Evolutionary conservation across 768 basidiomycete species (phyloP).

Genomic region (Floccularia luteovirens): DNA sequence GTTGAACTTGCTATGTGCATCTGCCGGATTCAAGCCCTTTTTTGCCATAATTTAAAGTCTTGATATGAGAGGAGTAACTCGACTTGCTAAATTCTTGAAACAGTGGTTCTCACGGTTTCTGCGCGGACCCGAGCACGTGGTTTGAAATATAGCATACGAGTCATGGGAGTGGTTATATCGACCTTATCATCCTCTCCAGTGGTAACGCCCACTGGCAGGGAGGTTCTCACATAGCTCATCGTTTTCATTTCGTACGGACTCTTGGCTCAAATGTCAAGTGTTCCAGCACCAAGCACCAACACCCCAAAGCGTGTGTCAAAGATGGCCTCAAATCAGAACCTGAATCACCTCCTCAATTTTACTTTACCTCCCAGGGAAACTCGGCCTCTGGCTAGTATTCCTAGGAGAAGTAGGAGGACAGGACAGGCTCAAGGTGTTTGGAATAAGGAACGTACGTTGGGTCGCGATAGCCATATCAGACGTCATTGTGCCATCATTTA

Average conservation of each 20-base stretch:
- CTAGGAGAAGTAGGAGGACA: constrained; percentile 71
- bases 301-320: constrained; percentile 56
- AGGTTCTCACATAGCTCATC: constrained; percentile 7
- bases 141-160: constrained; percentile 17
- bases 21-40: constrained; percentile 89
- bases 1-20: constrained; percentile 71
- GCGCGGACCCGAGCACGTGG: constrained; percentile 24
- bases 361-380: constrained; percentile 82
- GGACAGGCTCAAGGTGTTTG: constrained; percentile 59
- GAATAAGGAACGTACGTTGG: constrained; percentile 85
- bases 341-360: constrained; percentile 92
- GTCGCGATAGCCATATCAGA: constrained; percentile 9
- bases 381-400: constrained; percentile 46
- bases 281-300: constrained; percentile 21
- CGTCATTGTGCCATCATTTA: constrained; percentile 11
- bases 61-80: background rate
- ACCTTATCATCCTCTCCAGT: constrained; percentile 16
- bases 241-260: constrained; percentile 4
- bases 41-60: constrained; percentile 55
- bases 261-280: constrained; percentile 34
- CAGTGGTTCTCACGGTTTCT: too few species aligned
- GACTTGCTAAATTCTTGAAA: too few species aligned
- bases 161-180: constrained; percentile 20
- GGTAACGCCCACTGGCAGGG: constrained; percentile 42
- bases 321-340: constrained; percentile 57